Evolutionary conservation across 2,329 filamentous ascomycete species (phyloP), one percentile per base, ranked within the genome.

Genomic region (Paraphaeosphaeria sporulosa): DNA sequence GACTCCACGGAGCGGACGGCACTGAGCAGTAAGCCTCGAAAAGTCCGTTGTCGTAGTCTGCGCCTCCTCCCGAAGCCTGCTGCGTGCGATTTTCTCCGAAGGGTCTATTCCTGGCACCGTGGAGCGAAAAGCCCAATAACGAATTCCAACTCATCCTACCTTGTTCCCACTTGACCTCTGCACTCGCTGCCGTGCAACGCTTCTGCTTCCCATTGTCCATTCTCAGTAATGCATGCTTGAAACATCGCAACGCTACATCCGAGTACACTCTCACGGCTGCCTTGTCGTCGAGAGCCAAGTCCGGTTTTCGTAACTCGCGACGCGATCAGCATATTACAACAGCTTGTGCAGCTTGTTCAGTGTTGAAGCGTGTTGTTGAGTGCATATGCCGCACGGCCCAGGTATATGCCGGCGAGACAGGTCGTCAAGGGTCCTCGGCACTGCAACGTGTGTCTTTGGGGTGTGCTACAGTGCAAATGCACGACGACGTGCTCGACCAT

Each of bases 281-380:
- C 60, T 62, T 63, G 21, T 48, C 53, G 67, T 64, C 64, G 67
- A 66, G 67, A 59, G 71, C 72, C 70, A 71, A 74, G 69, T 58
- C 61, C 56, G 50, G 58, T 47, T 62, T 63, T 66, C 60, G 61
- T 62, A 55, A 64, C 67, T 65, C 62, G 64, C 36, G 10, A 38
- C n/a, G 36, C 36, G 32, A 19, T 42, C 36, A 47, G 32, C 43
- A 34, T 30, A 9, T 38, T 36, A 27, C 48, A 25, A 36, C 21
- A 30, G 34, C 9, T 23, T 40, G 38, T 40, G 38, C 7, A 40
- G 43, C 19, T 21, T 44, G 42, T n/a, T 44, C n/a, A 23, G n/a
- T 4, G 42, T 44, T 23, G n/a, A 44, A 21, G 17, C 40, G 17
- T 43, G 17, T 15, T 43, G 17, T n/a, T 43, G 40, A 43, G 8